Percentiles rank a stretch among this genome's conserved stretches.
These are phyloP conservation scores for Psidium friedrichsthalianum DNA, from an alignment of 345 rosid species.

Conservation along the genomic window DNA sequence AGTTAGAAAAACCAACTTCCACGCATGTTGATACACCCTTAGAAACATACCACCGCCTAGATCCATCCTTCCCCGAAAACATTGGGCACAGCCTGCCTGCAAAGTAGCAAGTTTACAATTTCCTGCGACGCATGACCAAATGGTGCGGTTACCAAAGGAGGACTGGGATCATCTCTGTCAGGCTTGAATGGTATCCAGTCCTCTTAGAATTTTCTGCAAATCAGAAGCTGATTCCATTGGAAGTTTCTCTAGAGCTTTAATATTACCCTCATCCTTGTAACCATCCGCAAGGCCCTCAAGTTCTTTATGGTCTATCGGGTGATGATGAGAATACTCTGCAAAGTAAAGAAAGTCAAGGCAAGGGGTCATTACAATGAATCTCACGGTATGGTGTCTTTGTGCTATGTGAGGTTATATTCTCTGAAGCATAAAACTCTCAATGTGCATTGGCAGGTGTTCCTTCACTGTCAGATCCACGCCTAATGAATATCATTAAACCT, in stretches of 20 bases:
- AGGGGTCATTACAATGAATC: no score
- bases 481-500: no score
- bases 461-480: no score
- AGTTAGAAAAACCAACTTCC: conserved; percentile 95
- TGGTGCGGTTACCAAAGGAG: conserved; percentile 94
- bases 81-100: conserved; percentile 95
- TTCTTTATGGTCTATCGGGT: no score
- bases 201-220: conserved; percentile 62
- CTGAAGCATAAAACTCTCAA: no score
- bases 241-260: conserved; percentile 51
- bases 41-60: conserved; percentile 93
- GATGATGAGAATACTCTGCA: no score
- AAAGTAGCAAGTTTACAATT: conserved; percentile 84
- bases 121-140: conserved; percentile 99
- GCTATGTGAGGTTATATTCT: no score
- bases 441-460: no score
- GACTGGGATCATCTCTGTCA: conserved; percentile 93
- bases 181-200: conserved; percentile 71
- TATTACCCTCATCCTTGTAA: conserved; percentile 39
- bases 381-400: no score
- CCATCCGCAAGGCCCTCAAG: conserved; percentile 19
- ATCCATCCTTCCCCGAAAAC: conserved; percentile 98
- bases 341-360: no score
- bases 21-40: conserved; percentile 67
- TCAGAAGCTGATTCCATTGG: conserved; percentile 79